Percentiles rank a stretch among this genome's conserved stretches.
Conservation (phyloP, 768 basidiomycete species). For the Auricularia sp. region DNA sequence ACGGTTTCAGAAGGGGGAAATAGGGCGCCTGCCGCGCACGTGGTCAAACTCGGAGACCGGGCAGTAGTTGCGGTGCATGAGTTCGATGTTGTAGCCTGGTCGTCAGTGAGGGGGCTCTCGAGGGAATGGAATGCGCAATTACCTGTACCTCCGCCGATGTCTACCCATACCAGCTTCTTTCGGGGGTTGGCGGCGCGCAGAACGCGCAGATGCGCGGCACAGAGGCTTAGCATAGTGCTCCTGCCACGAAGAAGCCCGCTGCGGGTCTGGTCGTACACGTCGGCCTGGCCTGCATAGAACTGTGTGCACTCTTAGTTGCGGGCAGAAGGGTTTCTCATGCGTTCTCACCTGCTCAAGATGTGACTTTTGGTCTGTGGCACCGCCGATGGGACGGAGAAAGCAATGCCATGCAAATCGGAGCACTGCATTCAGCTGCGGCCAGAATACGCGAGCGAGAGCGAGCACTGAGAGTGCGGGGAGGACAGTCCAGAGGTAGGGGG, state of each 20-base stretch:
- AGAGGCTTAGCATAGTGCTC: slow-evolving; percentile 61
- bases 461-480: slow-evolving; percentile 18
- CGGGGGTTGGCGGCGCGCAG: slow-evolving; percentile 31
- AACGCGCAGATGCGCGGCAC: slow-evolving; percentile 48
- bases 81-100: slow-evolving; percentile 57
- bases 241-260: slow-evolving; percentile 53
- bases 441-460: slow-evolving; percentile 19
- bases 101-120: neutral
- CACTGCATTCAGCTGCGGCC: slow-evolving; percentile 28
- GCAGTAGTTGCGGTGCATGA: slow-evolving; percentile 50
- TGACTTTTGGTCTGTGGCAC: slow-evolving; percentile 29
- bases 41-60: slow-evolving; percentile 48
- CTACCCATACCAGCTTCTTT: slow-evolving; percentile 60
- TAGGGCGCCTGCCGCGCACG: neutral
- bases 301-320: slow-evolving; percentile 10
- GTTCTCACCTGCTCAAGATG: slow-evolving; percentile 34
- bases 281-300: slow-evolving; percentile 63
- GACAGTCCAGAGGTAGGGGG: slow-evolving; percentile 17
- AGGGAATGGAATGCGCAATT: neutral
- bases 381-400: slow-evolving; percentile 34
- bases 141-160: slow-evolving; percentile 70
- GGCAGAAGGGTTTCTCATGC: too few species aligned
- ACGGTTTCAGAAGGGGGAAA: neutral
- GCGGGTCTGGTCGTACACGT: slow-evolving; percentile 63
- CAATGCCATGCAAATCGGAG: slow-evolving; percentile 38